Evolutionary conservation across 371 early-diverging fungal genomes (phyloP), one percentile per base, ranked within the genome.

Genomic region (Mortierella sp.): DNA sequence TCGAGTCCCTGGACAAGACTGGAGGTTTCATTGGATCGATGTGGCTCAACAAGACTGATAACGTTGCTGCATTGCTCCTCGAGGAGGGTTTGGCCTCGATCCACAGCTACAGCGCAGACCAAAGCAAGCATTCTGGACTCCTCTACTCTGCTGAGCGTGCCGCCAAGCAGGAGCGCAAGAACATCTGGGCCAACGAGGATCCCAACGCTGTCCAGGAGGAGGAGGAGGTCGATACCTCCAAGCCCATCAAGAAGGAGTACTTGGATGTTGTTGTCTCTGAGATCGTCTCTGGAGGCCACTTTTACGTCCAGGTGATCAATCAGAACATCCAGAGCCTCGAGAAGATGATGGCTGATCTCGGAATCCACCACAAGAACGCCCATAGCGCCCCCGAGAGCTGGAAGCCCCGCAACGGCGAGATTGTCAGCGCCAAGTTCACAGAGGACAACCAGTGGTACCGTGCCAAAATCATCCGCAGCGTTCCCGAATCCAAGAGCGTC

Each of bases 371-470:
- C 76, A 88, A 88, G 68, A 83, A 90, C 10, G 65, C 84, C 0
- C 56, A 63, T 1, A 79, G 89, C 49, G 88, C 89, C 29, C 89
- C 91, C 55, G 51, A 84, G 16, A 82, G 90, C 71, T 88, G 87
- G 76, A 89, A 87, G 55, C 97, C 97, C 35, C 95, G 95, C 73
- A 89, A 86, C 8, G 93, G 94, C 70, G 96, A 97, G 72, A 81
- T 93, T 43, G 92, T 95, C 56, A 90, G 94, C 75, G 98, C 97
- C 41, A 93, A 96, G 83, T 98, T 97, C 89, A 93, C 97, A 0
- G 95, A 91, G 82, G 98, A 98, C 82, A 90, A 96, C 74, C 90
- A 93, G 76, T 98, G 98, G 98, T 96, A 96, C 76, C 96, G 99
- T 75, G 99, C 97, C 71, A 94, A 94, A 82, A 92, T 99, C 29